These are phyloP conservation scores for Chaetomium olivaceum DNA, from an alignment of 2,329 filamentous ascomycete species.

Conservation along the genomic window DNA sequence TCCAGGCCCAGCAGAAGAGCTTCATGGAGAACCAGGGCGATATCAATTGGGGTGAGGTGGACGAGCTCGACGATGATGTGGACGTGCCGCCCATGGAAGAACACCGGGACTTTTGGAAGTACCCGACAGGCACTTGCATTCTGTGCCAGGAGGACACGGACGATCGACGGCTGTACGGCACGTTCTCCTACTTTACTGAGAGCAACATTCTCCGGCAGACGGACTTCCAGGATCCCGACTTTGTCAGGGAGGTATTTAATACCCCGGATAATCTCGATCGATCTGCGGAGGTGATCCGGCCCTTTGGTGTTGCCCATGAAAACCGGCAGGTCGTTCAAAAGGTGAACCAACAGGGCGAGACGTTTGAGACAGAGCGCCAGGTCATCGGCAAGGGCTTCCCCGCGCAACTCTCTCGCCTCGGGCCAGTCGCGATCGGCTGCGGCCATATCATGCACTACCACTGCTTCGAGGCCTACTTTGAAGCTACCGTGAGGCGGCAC, in stretches of 20 bases:
- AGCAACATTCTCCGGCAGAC: conserved; percentile 87
- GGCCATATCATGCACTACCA: conserved; percentile 98
- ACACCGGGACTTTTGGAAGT: conserved; percentile 79
- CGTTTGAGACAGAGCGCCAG: conserved; percentile 73
- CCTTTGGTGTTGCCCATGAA: conserved; percentile 87
- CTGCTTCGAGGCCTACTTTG: conserved; percentile 90
- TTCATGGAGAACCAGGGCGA: conserved; percentile 88
- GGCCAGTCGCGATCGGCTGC: conserved; percentile 85
- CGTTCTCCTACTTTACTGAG: conserved; percentile 85
- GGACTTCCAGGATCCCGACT: conserved; percentile 76
- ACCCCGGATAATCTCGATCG: conserved; percentile 81
- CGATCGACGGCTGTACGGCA: conserved; percentile 84
- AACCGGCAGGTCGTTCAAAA: conserved; percentile 79
- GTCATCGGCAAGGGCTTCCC: conserved; percentile 89
- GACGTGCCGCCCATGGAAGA: conserved; percentile 58
- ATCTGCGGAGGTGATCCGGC: conserved; percentile 77
- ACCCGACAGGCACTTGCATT: conserved; percentile 90
- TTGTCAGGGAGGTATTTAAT: conserved; percentile 77
- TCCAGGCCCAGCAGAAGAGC: conserved; percentile 94
- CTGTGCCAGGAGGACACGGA: conserved; percentile 95
- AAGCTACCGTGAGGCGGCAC: conserved; percentile 81
- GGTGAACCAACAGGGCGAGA: conserved; percentile 69
- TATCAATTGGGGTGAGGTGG: conserved; percentile 85
- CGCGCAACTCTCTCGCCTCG: conserved; percentile 62
- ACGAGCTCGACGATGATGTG: conserved; percentile 73